Evolutionary conservation across 768 basidiomycete species (phyloP).

Genomic region (Russula emetica): DNA sequence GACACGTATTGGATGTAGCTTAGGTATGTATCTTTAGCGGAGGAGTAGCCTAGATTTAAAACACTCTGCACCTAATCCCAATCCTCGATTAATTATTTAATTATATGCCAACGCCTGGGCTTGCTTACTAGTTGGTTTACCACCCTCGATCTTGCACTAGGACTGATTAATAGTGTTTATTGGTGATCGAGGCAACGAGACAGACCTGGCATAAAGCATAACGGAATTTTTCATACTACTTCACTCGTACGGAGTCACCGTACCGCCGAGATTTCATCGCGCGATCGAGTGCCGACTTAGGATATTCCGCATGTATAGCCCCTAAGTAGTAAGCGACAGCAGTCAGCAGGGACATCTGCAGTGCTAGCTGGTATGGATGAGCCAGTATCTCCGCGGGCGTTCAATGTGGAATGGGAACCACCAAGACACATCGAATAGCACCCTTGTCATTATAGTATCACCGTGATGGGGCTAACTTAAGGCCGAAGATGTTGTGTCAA

Average conservation of each 20-base stretch:
- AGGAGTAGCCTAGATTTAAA: slow-evolving; percentile 10
- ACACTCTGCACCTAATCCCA: slow-evolving; percentile 12
- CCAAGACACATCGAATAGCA: not conserved
- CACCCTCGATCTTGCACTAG: slow-evolving; percentile 8
- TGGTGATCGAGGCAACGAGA: not conserved
- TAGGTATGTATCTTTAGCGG: slow-evolving; percentile 20
- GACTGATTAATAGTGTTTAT: not conserved
- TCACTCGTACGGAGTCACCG: not conserved
- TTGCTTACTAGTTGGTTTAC: not conserved
- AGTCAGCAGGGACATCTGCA: not conserved
- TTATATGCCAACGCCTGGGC: no score
- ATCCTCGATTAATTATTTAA: not conserved
- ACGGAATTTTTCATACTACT: not conserved
- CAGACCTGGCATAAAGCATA: not conserved
- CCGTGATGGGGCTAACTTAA: not conserved
- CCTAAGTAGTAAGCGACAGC: slow-evolving; percentile 6
- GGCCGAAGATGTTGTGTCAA: not conserved
- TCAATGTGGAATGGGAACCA: not conserved
- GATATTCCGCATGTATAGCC: not conserved
- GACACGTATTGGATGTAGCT: slow-evolving; percentile 17
- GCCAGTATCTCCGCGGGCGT: not conserved
- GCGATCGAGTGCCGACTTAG: slow-evolving; percentile 6
- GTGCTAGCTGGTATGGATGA: no score
- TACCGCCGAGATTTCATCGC: slow-evolving; percentile 9
- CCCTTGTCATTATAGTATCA: not conserved